Percentiles rank a stretch among this genome's conserved stretches.
phyloP scores from a whole-genome alignment of 305 asterid species.

The Fraxinus floribunda region DNA sequence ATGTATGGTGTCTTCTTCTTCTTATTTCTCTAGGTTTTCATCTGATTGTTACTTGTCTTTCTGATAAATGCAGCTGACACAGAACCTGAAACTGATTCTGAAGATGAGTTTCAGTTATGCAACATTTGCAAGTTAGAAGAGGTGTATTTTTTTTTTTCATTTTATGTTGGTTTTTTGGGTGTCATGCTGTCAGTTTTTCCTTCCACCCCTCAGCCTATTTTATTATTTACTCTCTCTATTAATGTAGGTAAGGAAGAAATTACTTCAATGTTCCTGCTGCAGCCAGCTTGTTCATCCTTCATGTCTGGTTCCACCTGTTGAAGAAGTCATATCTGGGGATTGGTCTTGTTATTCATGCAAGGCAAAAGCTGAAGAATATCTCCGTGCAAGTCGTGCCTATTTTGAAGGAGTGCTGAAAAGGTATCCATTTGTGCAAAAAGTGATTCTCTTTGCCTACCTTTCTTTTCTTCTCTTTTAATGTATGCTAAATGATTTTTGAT shows the following conservation, averaged over 20 bases:
- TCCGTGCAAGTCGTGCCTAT: slow-evolving; percentile 71
- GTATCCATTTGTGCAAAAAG: slow-evolving; percentile 36
- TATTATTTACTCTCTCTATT: slow-evolving; percentile 17
- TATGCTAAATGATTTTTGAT: slow-evolving; percentile 17
- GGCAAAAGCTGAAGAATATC: slow-evolving; percentile 86
- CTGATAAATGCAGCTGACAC: slow-evolving; percentile 69
- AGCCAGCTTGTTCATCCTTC: slow-evolving; percentile 77
- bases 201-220: not conserved
- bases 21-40: slow-evolving; percentile 10
- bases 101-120: slow-evolving; percentile 97
- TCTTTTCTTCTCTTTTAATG: slow-evolving; percentile 3
- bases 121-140: slow-evolving; percentile 78
- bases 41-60: slow-evolving; percentile 21
- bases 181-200: slow-evolving; percentile 6
- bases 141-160: slow-evolving; percentile 36
- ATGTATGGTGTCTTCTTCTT: not conserved
- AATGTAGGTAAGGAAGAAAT: slow-evolving; percentile 81
- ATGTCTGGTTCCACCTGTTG: slow-evolving; percentile 79
- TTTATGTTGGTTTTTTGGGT: not conserved
- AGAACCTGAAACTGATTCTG: slow-evolving; percentile 82
- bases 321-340: slow-evolving; percentile 55
- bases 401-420: slow-evolving; percentile 68
- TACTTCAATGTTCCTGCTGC: slow-evolving; percentile 93
- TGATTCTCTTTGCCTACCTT: not conserved
- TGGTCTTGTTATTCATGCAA: slow-evolving; percentile 93